These are phyloP conservation scores for Backusella morwellensis DNA, from an alignment of 192 early-diverging fungal species.

Conservation along the genomic window DNA sequence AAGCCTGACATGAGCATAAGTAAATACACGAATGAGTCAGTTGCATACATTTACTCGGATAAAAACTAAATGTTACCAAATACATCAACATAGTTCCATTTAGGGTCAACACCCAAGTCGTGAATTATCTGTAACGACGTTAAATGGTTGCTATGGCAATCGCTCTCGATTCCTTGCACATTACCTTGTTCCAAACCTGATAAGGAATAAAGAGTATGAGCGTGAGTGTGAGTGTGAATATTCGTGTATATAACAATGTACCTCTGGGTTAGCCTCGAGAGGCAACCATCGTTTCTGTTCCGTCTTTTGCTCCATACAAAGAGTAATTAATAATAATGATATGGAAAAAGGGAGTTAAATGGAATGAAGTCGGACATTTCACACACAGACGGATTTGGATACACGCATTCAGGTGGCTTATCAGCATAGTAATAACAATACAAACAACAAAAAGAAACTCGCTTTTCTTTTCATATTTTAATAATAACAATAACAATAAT, in stretches of 20 bases:
- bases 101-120: conserved; percentile 61
- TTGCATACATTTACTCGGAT: not conserved
- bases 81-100: conserved; percentile 77
- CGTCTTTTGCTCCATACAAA: conserved; percentile 6
- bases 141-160: not conserved
- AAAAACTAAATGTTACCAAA: conserved; percentile 47
- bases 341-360: not conserved
- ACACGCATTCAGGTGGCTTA: conserved; percentile 2
- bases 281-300: conserved; percentile 71
- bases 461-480: not conserved
- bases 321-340: not conserved
- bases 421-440: not conserved
- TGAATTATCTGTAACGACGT: conserved; percentile 50
- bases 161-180: not conserved
- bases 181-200: conserved; percentile 67
- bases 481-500: not conserved
- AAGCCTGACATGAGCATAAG: conserved; percentile 48
- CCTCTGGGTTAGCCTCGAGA: conserved; percentile 87
- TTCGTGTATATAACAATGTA: conserved; percentile 26
- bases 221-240: not conserved
- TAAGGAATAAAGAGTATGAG: not conserved
- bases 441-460: not conserved
- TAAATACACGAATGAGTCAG: not conserved
- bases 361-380: not conserved
- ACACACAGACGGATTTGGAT: not conserved